Evolutionary conservation across 23 red algal genomes (phyloP), one percentile per base, ranked within the genome.

Genomic region (Pyropia yezoensis): DNA sequence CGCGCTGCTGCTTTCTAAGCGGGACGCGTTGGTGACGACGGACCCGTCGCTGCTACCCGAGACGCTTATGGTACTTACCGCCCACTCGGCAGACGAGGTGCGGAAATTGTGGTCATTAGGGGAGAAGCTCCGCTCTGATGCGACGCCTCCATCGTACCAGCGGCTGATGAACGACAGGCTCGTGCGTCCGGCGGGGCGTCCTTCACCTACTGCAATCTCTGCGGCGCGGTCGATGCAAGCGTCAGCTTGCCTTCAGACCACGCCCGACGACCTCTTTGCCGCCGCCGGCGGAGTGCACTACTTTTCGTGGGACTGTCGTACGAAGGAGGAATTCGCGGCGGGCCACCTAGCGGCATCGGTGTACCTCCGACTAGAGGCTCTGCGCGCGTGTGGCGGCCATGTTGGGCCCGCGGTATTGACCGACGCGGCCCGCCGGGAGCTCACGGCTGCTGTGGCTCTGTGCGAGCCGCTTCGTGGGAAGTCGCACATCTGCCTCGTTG

Each of bases 281-380:
- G 20, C 67, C 14, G 60, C 64, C 22, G 78, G 70, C 21, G 62
- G 50, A 7, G 70, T 70, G 14, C 75, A 79, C 50, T 96, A 73
- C 50, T 98, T 84, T 50, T 77, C 72, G n/a, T 91, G 78, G 91
- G 94, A 98, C 50, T 98, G 94, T 63, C 74, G 94, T 25, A 81
- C 86, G 23, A 49, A 67, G 49, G 79, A 83, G 3, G 87, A 91
- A 67, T 85, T 68, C n/a, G 66, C 66, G 27, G 72, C 71, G 17
- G 94, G 94, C 14, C 80, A 86, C 49, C 33, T 98, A 18, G 85
- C 94, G 30, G 64, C 80, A 21, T 87, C 94, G 27, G 86, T 78
- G 50, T 54, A 69, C 60, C 55, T 98, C 29, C 71, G 68, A 0
- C 77, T 90, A 27, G 94, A 98, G 23, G 62, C 65, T 7, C 76